Evolutionary conservation across 164 flowering plant species (phyloP), one percentile per base, ranked within the genome.

Genomic region (Macadamia integrifolia): DNA sequence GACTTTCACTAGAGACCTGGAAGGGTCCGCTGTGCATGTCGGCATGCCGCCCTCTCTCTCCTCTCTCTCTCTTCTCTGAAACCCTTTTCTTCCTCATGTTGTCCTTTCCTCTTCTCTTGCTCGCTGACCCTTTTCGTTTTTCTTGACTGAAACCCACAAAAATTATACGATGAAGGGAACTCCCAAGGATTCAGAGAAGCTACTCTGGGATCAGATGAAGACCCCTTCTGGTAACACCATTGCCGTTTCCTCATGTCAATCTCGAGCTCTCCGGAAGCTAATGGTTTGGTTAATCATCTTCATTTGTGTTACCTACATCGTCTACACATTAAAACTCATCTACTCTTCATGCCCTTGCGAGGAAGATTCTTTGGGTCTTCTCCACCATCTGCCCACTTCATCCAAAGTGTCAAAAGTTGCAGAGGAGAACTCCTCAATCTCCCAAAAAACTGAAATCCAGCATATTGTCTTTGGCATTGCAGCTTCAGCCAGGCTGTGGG

Each of bases 251-350:
- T 75, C 63, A 1, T 62, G 76, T 3, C 67, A 66, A 35, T 42
- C 62, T 15, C 67, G 82, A 58, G 61, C 72, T 56, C 59, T 78
- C 0, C 84, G 88, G 5, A 86, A 75, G 71, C 80, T 87, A n/a
- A 72, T 93, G 82, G 67, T 84, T n/a, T 84, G 79, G 76, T 77
- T 88, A 29, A 80, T 91, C 78, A 74, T 91, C 69, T 78, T 81
- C 74, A 78, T 89, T 61, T 84, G 90, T 23, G 71, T 83, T 62
- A 81, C 97, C n/a, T 93, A 87, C 68, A 62, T 88, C 14, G 77
- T 86, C 66, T 91, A 91, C 84, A 84, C 97, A 1, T 68, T 88
- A 46, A 88, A 83, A 75, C 83, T 90, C 61, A 67, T 92, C 60
- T 74, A 89, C 58, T 23, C 72, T 13, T 46, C 74, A 48, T 66